A percentile compares a stretch with the other conserved stretches of the same genome.
These are phyloP conservation scores for Pythium folliculosum DNA, from an alignment of 352 stramenopile genomes.

Conservation along the genomic window DNA sequence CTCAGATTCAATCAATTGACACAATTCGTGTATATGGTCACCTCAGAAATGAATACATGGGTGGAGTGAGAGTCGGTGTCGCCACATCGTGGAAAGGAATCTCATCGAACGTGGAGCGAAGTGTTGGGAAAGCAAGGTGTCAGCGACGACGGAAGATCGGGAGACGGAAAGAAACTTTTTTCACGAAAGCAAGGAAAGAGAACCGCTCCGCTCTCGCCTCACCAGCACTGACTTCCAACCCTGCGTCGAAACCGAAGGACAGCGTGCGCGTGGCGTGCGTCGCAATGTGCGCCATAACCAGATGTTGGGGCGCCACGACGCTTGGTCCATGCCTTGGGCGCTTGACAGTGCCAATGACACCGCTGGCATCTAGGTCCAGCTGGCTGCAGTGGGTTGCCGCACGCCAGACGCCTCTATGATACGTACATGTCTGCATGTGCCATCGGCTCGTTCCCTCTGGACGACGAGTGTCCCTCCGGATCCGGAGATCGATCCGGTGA, in stretches of 20 bases:
- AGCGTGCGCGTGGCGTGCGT: conserved; percentile 24
- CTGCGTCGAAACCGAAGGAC: neutral
- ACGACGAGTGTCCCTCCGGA: conserved; percentile 10
- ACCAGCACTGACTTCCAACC: neutral
- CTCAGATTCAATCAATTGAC: neutral
- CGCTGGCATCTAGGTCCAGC: conserved; percentile 7
- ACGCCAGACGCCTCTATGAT: conserved; percentile 2
- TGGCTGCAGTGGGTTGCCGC: neutral
- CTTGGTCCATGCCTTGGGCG: no score
- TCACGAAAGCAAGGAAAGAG: neutral
- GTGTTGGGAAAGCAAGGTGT: neutral
- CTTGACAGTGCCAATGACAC: neutral
- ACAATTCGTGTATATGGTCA: neutral
- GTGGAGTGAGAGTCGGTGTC: conserved; percentile 4
- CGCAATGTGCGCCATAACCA: conserved; percentile 16
- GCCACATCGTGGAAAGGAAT: neutral
- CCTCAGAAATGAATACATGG: neutral
- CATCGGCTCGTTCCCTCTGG: neutral
- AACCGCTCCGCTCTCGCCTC: neutral
- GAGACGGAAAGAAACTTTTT: neutral
- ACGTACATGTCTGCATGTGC: no score
- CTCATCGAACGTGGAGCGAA: neutral
- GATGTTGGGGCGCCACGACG: neutral
- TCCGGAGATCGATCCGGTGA: neutral
- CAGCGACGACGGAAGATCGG: no score